Percentiles rank a stretch among this genome's conserved stretches.
phyloP scores from a whole-genome alignment of 2,329 filamentous ascomycete species.

The Hyphodiscus sp. region DNA sequence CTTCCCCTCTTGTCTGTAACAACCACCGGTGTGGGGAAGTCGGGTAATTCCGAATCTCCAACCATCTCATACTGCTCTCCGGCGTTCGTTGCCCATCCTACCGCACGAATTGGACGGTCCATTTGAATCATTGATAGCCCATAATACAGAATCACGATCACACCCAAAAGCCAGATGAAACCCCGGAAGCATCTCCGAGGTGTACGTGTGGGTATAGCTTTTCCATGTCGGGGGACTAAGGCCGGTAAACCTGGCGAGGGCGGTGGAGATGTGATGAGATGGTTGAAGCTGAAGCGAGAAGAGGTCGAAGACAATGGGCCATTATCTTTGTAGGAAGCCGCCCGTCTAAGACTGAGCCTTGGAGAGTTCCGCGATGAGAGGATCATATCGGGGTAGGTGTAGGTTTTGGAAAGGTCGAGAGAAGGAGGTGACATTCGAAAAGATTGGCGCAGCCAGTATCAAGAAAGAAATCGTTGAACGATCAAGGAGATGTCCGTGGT shows the following conservation, averaged over 20 bases:
- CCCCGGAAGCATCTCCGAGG: constrained; percentile 22
- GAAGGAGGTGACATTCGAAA: constrained; percentile 25
- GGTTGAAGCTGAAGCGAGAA: constrained; percentile 59
- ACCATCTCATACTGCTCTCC: constrained; percentile 59
- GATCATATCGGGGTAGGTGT: constrained; percentile 32
- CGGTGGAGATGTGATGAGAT: constrained; percentile 62
- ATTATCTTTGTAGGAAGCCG: constrained; percentile 52
- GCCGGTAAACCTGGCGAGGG: constrained; percentile 65
- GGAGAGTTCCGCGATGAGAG: constrained; percentile 34
- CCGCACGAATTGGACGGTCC: constrained; percentile 27
- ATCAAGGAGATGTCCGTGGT: constrained; percentile 13
- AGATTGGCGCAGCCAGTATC: constrained; percentile 26
- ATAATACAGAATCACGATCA: constrained; percentile 47
- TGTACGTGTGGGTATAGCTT: constrained; percentile 42
- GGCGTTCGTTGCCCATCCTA: constrained; percentile 35
- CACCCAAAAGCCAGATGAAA: constrained; percentile 46
- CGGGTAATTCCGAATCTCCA: constrained; percentile 57
- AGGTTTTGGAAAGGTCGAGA: constrained; percentile 31
- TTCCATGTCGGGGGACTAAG: constrained; percentile 58
- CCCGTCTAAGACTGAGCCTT: constrained; percentile 51
- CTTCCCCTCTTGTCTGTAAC: constrained; percentile 58
- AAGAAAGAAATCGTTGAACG: constrained; percentile 7
- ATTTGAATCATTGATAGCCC: constrained; percentile 31
- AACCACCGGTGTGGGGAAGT: constrained; percentile 66
- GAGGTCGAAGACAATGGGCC: constrained; percentile 52